Base-by-base conservation (phyloP, 2,329 filamentous ascomycete species). In the Ceratocystis cacaofunesta region DNA sequence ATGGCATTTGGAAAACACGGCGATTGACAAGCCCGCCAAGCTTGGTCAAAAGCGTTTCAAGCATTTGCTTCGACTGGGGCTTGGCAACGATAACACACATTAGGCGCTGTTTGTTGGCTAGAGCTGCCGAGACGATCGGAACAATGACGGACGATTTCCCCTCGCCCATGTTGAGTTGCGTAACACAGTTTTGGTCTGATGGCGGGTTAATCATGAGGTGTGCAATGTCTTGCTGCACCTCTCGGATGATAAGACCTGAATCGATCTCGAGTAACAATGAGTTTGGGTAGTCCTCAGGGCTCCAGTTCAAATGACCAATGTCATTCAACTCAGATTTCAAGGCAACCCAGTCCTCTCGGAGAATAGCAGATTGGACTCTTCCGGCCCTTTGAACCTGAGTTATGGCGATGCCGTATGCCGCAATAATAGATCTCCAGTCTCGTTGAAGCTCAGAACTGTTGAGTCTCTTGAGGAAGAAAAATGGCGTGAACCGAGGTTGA, bases 111-210 rank as follows among this genome's bases (percentile, higher is more conserved):
- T 76, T 74, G 60, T 88, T 75, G 0, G 82, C 81, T 0, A 87
- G 71, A 0, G 76, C 72, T 0, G 80, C 73, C 0, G 81, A 81
- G 0, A 86, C 80, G 46, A 88, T 84, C 0, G 86, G 86, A 0
- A 86, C 78, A 61, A 91, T 89, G 1, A 88, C 82, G 0, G 85
- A 86, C 0, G 84, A 84, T 68, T 89, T 89, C 0, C 86, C 86
- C 70, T 87, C 80, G 0, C 86, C 86, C 85, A 89, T 89, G 68
- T 87, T 88, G 1, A 89, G 72, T 69, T 88, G 85, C 75, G 88
- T 79, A 0, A 85, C 79, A 0, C 78, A 72, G 68, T 85, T 87
- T 0, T 71, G 32, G 0, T 70, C 71, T 0, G 70, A 70, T 0
- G 71, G 69, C 0, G 79, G 78, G 0, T 69, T 62, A 1, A 77